Evolutionary conservation across 306 rosid species (phyloP).

Genomic region (Vicia villosa): DNA sequence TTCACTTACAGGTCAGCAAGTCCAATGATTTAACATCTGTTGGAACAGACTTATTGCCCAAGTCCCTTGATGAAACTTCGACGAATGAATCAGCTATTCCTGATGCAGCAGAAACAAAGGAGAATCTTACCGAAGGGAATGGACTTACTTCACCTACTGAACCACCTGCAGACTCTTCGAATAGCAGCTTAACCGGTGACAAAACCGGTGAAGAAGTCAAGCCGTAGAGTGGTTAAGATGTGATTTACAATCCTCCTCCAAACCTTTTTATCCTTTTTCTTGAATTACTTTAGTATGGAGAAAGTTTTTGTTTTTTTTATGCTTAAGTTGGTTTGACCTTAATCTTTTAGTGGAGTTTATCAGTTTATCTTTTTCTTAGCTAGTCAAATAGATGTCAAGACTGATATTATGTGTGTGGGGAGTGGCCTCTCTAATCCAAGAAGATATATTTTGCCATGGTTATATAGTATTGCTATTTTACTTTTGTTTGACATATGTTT

Average conservation of each 20-base stretch:
- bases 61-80: slow-evolving; percentile 33
- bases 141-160: slow-evolving; percentile 11
- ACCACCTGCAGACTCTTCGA: slow-evolving; percentile 30
- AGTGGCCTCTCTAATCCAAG: not conserved
- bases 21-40: slow-evolving; percentile 20
- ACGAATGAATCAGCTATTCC: slow-evolving; percentile 17
- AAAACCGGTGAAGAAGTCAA: not conserved
- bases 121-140: slow-evolving; percentile 28
- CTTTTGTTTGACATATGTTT: not conserved
- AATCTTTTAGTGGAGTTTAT: slow-evolving; percentile 12
- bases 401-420: not conserved
- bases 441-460: not conserved
- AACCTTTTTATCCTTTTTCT: not conserved
- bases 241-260: not conserved
- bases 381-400: slow-evolving; percentile 5
- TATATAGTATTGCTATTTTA: not conserved
- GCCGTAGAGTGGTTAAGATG: not conserved
- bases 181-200: slow-evolving; percentile 1
- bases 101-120: slow-evolving; percentile 16
- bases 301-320: slow-evolving; percentile 17
- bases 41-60: slow-evolving; percentile 22
- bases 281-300: slow-evolving; percentile 21
- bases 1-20: slow-evolving; percentile 28
- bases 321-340: slow-evolving; percentile 20
- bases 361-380: slow-evolving; percentile 9